Evolutionary conservation across 148 eudicot species (phyloP), one percentile per base, ranked within the genome.

Genomic region (Rhododendron simsii): DNA sequence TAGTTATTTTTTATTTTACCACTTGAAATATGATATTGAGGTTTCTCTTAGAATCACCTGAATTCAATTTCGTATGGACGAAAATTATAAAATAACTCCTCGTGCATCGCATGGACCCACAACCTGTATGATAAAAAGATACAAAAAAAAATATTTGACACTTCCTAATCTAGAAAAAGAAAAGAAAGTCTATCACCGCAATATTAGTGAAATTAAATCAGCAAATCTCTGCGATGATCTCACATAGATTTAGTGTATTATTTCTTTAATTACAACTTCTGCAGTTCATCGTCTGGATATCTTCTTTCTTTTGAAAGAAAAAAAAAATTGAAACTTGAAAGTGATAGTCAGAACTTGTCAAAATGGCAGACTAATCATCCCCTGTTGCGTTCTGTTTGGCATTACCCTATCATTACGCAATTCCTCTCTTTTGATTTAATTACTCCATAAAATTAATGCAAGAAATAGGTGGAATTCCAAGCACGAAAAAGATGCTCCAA

Each of bases 251-350:
- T 59, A n/a, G 28, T 9, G 30, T 13, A 3, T 48, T 10, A 39
- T 84, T 50, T 73, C 23, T 5, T n/a, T 33, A 37, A 35, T 84
- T 37, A 28, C 44, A 26, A 50, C 10, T 33, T 28, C 50, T 35
- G 55, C 41, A 14, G 57, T 23, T 41, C 45, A 41, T 41, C 45
- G 7, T 41, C 8, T 41, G 1, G 7, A 0, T 41, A 41, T 41
- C 45, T 41, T 33, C 35, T 33, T 33, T 33, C 35, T 33, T 33
- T 33, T 33, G 35, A 33, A 37, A 41, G 5, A 41, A 41, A 5
- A 41, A 78, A 84, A 48, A 28, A 82, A 12, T 45, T 33, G 89
- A 87, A 84, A 87, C 81, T 80, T 33, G 89, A 87, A 84, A 87
- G 86, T 80, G 89, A 87, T 87, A 80, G 88, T 86, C 74, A 73